Evolutionary conservation across 257 asterid species (phyloP).

Genomic region (Nicotiana attenuata): DNA sequence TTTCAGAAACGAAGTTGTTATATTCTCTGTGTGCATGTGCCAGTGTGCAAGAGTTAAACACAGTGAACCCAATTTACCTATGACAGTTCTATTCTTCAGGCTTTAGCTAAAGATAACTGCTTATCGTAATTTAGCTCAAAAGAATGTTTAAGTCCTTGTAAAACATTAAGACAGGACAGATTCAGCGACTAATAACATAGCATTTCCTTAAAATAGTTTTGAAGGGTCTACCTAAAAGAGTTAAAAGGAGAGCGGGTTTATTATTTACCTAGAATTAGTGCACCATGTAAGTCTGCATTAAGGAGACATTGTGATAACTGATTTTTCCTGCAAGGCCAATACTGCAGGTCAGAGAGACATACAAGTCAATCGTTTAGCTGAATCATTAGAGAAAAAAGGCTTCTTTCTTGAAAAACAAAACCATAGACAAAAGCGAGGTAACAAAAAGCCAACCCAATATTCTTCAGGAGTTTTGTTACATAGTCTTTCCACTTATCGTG

Average conservation of each 20-base stretch:
- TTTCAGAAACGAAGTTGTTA: background rate
- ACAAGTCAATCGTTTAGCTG: background rate
- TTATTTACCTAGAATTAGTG: conserved; percentile 60
- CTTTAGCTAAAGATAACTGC: background rate
- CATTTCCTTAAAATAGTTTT: conserved; percentile 5
- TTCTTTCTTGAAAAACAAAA: background rate
- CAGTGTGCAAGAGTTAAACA: background rate
- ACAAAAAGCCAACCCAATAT: conserved; percentile 46
- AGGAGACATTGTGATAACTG: conserved; percentile 71
- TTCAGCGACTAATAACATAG: background rate
- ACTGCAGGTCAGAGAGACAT: conserved; percentile 1
- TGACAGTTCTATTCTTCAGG: background rate
- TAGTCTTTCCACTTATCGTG: conserved; percentile 85
- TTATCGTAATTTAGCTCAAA: background rate
- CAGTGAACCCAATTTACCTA: background rate
- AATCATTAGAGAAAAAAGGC: background rate
- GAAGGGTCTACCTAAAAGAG: conserved; percentile 2
- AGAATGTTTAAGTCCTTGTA: background rate
- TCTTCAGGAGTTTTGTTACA: conserved; percentile 53
- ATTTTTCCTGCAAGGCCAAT: conserved; percentile 63
- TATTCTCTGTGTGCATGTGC: background rate
- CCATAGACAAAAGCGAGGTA: conserved; percentile 1
- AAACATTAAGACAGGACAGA: background rate
- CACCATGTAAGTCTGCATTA: conserved; percentile 77
- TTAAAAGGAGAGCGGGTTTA: conserved; percentile 8